Evolutionary conservation across 2,329 filamentous ascomycete species (phyloP).

Genomic region (Xylariales sp.): DNA sequence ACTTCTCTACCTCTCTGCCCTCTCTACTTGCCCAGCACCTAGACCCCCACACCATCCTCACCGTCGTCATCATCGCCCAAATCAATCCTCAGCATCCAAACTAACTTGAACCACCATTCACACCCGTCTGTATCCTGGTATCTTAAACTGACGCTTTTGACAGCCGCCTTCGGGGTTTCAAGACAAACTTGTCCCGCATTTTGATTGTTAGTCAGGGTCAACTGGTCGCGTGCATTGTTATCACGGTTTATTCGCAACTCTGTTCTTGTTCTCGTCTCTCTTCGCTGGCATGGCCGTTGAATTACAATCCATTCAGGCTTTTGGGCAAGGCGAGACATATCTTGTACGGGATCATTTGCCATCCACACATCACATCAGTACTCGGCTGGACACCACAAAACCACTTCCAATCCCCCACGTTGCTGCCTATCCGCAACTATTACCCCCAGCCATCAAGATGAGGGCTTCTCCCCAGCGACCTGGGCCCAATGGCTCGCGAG

Average conservation of each 20-base stretch:
- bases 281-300: conserved; percentile 18
- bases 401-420: neutral
- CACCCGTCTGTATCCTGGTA: neutral
- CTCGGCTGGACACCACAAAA: neutral
- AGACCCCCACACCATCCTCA: neutral
- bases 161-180: conserved; percentile 11
- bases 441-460: conserved; percentile 29
- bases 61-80: neutral
- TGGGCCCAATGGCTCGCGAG: conserved; percentile 41
- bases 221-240: neutral
- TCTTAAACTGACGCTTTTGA: conserved; percentile 3
- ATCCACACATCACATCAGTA: neutral
- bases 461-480: conserved; percentile 37
- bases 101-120: neutral
- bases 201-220: neutral
- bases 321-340: conserved; percentile 1
- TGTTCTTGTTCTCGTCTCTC: conserved; percentile 3
- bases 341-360: conserved; percentile 3
- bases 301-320: conserved; percentile 4
- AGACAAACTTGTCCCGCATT: neutral
- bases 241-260: conserved; percentile 2
- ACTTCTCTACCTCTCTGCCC: too few relatives aligned
- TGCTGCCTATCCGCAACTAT: neutral
- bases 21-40: neutral
- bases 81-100: neutral